phyloP scores from a whole-genome alignment of 495 filamentous ascomycete species.

The Aspergillus taichungensis region DNA sequence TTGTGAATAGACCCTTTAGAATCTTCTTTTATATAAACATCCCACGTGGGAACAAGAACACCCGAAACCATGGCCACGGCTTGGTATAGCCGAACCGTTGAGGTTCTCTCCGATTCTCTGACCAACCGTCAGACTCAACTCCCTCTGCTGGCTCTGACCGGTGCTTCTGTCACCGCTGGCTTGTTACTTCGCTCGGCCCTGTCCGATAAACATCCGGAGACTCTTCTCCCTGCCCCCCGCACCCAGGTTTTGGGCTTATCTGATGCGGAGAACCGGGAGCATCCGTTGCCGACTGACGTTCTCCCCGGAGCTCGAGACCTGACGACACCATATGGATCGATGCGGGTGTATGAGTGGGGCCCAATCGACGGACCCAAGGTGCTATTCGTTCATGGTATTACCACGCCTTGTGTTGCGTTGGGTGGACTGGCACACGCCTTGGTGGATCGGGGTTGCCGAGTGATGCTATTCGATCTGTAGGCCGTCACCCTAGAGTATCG shows the following conservation, averaged over 20 bases:
- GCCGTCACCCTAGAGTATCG: constrained; percentile 2
- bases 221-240: constrained; percentile 38
- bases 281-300: constrained; percentile 66
- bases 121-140: constrained; percentile 30
- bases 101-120: constrained; percentile 31
- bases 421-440: constrained; percentile 59
- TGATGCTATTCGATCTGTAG: constrained; percentile 66
- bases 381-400: constrained; percentile 78
- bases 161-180: constrained; percentile 34
- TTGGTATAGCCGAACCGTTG: constrained; percentile 32
- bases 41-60: background rate
- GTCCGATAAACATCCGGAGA: constrained; percentile 6
- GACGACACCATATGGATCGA: constrained; percentile 65
- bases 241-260: constrained; percentile 39
- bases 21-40: constrained; percentile 1
- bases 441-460: constrained; percentile 65
- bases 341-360: constrained; percentile 84
- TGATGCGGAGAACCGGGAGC: constrained; percentile 32
- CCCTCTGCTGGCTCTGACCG: constrained; percentile 32
- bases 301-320: constrained; percentile 71
- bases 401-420: constrained; percentile 69
- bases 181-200: constrained; percentile 31
- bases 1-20: too few relatives aligned
- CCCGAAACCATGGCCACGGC: constrained; percentile 16
- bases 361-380: constrained; percentile 73